Evolutionary conservation across 2,329 filamentous ascomycete species (phyloP), one percentile per base, ranked within the genome.

Genomic region (Fusarium armeniacum): DNA sequence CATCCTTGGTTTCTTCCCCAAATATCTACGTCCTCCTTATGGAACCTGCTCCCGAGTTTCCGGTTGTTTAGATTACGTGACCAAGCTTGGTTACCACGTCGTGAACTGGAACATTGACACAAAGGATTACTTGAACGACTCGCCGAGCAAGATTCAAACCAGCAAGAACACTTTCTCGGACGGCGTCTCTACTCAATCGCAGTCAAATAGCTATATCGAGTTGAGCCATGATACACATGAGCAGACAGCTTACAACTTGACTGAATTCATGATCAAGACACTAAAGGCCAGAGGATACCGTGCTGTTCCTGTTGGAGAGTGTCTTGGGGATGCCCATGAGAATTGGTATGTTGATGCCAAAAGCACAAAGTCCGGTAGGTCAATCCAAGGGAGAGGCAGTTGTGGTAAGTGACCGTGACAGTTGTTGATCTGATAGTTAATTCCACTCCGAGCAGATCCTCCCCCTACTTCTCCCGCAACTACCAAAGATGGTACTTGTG

Each of bases 61-160:
- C 9, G 81, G 78, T 6, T 83, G 82, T 68, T 68, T 79, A 38
- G 67, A 73, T 15, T 73, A 78, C 26, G 65, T 82, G 55, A 74
- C 69, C 4, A 69, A 67, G n/a, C 72, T 87, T 24, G 84, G 83
- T 30, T 89, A 89, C 75, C 85, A 89, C 70, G 76, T 87, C 68
- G 81, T 85, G 58, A 86, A 86, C 73, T 86, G 85, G 72, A 85
- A 88, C 71, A 78, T 89, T 26, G 87, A 90, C 72, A 89, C 87
- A 18, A 84, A 87, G 62, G 87, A 89, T 75, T 89, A 86, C 72
- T 79, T 85, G 67, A 83, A 87, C 68, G 80, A 83, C 61, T 78
- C 79, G 8, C 81, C 85, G 2, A 76, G 82, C 40, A 81, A 82
- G 61, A 87, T 88, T 67, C 78, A 81, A 59, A 76, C 79, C 18